Conservation (phyloP, 495 filamentous ascomycete species). For the Acidomyces sp. region DNA sequence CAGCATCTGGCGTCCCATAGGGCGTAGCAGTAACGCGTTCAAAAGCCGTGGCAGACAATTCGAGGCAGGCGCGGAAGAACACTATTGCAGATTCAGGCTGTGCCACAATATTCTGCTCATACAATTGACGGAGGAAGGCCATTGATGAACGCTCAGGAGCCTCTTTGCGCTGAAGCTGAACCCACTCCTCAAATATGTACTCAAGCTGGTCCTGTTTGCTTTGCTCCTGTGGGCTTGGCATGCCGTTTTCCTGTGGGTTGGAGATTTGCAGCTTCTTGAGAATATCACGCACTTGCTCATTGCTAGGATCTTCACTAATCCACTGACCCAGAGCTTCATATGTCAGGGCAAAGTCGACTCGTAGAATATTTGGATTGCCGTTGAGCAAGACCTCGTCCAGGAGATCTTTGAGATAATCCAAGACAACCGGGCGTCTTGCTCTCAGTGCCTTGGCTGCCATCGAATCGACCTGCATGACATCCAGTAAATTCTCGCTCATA, state of each 20-base stretch:
- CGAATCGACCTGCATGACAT: constrained; percentile 67
- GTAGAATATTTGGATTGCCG: constrained; percentile 59
- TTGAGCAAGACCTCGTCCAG: constrained; percentile 65
- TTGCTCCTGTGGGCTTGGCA: constrained; percentile 22
- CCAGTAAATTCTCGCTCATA: constrained; percentile 58
- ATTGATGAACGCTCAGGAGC: constrained; percentile 55
- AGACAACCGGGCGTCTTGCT: constrained; percentile 50
- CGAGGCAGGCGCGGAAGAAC: constrained; percentile 73
- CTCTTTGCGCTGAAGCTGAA: constrained; percentile 60
- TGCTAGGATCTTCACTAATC: constrained; percentile 57
- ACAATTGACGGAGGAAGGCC: constrained; percentile 76
- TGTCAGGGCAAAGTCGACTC: constrained; percentile 76
- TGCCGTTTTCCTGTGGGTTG: constrained; percentile 12
- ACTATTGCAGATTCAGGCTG: constrained; percentile 58
- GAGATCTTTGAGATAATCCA: constrained; percentile 63
- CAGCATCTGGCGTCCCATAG: constrained; percentile 49
- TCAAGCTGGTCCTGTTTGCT: constrained; percentile 66
- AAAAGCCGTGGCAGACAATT: constrained; percentile 60
- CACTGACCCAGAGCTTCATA: constrained; percentile 65
- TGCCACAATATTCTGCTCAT: constrained; percentile 54
- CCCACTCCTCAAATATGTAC: constrained; percentile 92
- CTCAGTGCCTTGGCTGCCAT: constrained; percentile 58
- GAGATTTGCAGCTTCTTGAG: constrained; percentile 49
- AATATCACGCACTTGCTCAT: constrained; percentile 52
- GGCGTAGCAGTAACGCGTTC: constrained; percentile 46